phyloP scores from a whole-genome alignment of 2,329 filamentous ascomycete species.

The Clarireedia homoeocarpa region DNA sequence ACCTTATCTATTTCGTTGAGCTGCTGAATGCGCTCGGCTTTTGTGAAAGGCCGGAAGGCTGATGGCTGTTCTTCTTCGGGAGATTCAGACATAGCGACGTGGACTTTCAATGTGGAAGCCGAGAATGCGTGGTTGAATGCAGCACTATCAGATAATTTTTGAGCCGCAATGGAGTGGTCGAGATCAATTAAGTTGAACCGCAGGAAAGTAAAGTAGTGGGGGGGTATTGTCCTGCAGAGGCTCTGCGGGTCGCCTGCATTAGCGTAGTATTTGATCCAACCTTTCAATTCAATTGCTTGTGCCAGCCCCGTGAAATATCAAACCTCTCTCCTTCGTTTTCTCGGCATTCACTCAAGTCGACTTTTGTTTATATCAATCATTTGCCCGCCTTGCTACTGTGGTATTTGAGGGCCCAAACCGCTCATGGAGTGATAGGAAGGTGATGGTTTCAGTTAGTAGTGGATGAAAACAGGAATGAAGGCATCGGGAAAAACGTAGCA shows the following conservation, averaged over 20 bases:
- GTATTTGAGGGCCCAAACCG: too few relatives aligned
- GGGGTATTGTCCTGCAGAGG: conserved; percentile 8
- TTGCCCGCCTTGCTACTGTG: too few relatives aligned
- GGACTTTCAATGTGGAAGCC: not conserved
- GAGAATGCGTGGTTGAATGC: not conserved
- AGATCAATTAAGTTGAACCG: too few relatives aligned
- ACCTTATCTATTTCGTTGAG: conserved; percentile 72
- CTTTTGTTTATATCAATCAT: too few relatives aligned
- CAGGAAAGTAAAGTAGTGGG: not conserved
- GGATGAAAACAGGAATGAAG: not conserved
- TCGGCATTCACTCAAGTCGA: too few relatives aligned
- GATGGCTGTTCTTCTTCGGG: conserved; percentile 13
- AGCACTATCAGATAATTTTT: too few relatives aligned
- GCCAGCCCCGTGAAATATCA: not conserved
- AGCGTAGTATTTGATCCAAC: conserved; percentile 6
- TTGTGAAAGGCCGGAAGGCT: conserved; percentile 45
- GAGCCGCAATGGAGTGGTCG: too few relatives aligned
- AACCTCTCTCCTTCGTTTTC: too few relatives aligned
- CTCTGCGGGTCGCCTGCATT: conserved; percentile 27
- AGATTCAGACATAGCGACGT: conserved; percentile 8
- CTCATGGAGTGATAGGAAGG: too few relatives aligned
- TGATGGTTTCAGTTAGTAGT: too few relatives aligned
- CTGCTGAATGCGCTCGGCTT: conserved; percentile 72
- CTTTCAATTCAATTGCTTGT: not conserved
- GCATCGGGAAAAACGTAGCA: not conserved